Evolutionary conservation across 1,139 yeast species (phyloP), one percentile per base, ranked within the genome.

Genomic region (Yamadazyma epiphylla): DNA sequence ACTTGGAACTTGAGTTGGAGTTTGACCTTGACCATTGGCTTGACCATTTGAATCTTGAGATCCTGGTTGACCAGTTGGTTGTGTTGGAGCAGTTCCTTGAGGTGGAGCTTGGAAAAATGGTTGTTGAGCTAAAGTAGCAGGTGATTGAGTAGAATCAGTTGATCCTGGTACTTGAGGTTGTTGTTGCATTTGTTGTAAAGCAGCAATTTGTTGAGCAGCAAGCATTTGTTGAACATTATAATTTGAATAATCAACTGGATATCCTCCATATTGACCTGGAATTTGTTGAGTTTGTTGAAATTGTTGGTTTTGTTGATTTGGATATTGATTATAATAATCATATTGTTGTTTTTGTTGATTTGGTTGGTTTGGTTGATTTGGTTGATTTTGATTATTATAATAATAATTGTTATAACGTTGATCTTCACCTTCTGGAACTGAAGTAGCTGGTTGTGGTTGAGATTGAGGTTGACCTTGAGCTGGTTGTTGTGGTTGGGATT

Each of bases 241-340:
- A 28, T 60, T 60, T 30, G 61, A 53, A 53, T 64, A 67, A 46
- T 67, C 74, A 33, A 64, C 70, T 26, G 74, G 73, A 53, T 62
- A 66, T 26, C 61, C 70, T 27, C 59, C 70, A 45, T 58, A 68
- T 49, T 64, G 72, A 22, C 55, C 60, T 30, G 70, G 70, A 39
- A 58, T 61, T 43, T 64, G 71, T 39, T 59, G 65, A 21, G 36
- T 32, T 45, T 60, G 68, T 43, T 63, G 69, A 23, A 53, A 37
- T 29, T 58, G 32, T 42, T 60, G 66, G 28, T 49, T 44, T 37
- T 48, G 62, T 33, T 49, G 59, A 16, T 42, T 45, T n/a, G n/a
- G n/a, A 17, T 24, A 47, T 38, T 50, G 55, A 30, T 37, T 42
- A 35, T 52, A 52, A 36, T 52, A 51, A 28, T 52, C 55, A 25